Evolutionary conservation across 2,329 filamentous ascomycete genomes (phyloP).

Genomic region (Scortechinia acanthostroma): DNA sequence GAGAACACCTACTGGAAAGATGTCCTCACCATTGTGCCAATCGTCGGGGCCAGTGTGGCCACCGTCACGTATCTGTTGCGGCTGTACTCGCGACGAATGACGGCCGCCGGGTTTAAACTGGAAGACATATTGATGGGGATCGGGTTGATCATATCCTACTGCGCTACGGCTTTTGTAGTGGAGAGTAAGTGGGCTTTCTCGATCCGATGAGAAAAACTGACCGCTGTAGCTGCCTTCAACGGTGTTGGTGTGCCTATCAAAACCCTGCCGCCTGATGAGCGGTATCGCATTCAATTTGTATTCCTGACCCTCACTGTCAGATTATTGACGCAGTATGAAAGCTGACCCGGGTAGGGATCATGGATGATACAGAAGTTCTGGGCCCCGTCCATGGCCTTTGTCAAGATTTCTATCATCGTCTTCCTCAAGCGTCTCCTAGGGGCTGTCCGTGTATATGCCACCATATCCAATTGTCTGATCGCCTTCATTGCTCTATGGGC

Average conservation of each 20-base stretch:
- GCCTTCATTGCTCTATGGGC: constrained; percentile 2
- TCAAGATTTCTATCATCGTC: constrained; percentile 4
- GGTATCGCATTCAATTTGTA: constrained; percentile 4
- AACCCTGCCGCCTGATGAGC: constrained; percentile 2
- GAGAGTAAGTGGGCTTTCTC: constrained; percentile 2
- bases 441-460: not conserved
- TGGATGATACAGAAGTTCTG: constrained; percentile 6
- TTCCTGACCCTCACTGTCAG: too few relatives aligned
- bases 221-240: constrained; percentile 3
- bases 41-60: not conserved
- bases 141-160: constrained; percentile 1
- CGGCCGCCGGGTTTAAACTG: not conserved
- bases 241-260: constrained; percentile 2
- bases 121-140: constrained; percentile 5
- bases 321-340: too few relatives aligned
- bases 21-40: not conserved
- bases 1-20: constrained; percentile 1
- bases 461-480: not conserved
- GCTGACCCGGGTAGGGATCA: constrained; percentile 1
- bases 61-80: not conserved
- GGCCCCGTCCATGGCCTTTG: constrained; percentile 4
- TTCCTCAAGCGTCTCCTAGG: not conserved
- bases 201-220: not conserved
- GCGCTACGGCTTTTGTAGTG: constrained; percentile 2
- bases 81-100: not conserved